Base-by-base conservation (phyloP, 2,329 filamentous ascomycete genomes). In the Sporothrix curviconia region DNA sequence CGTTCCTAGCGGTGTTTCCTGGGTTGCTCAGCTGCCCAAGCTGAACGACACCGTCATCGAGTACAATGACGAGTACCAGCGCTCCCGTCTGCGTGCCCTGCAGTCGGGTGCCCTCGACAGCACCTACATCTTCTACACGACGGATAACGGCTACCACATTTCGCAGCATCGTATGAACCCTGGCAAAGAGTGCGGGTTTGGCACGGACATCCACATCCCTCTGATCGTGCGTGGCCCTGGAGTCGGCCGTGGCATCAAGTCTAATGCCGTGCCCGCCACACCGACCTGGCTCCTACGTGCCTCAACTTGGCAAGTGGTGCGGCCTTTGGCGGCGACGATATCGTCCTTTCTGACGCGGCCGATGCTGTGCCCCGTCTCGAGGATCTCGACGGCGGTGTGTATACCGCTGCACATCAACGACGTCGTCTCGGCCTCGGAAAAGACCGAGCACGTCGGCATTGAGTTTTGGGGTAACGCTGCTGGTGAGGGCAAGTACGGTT, bases 251-350 rank as follows among this genome's bases (percentile, higher is more conserved):
- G 75, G 75, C 0, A 61, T 71, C 7, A 69, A 67, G 6, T 47
- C 36, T 0, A 68, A 71, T 1, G 67, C 77, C 24, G 66, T 75
- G 22, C 85, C 81, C 0, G 79, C 81, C 84, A 87, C 63, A 80
- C 83, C 1, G 84, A 86, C 61, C 68, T 87, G 1, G 81, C 80
- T 1, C 82, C 83, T 0, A 86, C 83, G 0, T 8, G 85, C 7
- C 72, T 84, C 44, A 66, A 72, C 1, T 63, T 72, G 12, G 72
- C 69, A 0, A 71, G 74, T 0, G 37, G 37, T 17, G 37, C 37
- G 3, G 1, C 37, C 3, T 39, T 39, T 39, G 37, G 37, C 4
- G 37, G 37, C 15, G 37, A 17, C 15, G 37, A 39, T 6, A 39
- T 39, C 12, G 37, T 39, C 37, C 37, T 6, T 2, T 7, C 11